These are phyloP conservation scores for Backusella luteola DNA, from an alignment of 192 early-diverging fungal species.

Conservation along the genomic window DNA sequence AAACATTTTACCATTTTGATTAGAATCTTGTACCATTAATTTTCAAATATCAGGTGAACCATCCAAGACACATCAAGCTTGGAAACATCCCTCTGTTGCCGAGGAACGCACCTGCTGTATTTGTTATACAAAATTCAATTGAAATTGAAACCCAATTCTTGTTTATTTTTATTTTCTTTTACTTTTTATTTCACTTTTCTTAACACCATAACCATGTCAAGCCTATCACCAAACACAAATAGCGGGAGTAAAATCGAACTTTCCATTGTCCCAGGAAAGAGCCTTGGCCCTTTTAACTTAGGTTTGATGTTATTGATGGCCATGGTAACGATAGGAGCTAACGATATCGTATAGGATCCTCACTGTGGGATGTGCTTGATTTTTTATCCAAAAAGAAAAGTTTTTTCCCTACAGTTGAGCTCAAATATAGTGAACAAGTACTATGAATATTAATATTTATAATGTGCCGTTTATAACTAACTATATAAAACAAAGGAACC, in stretches of 20 bases:
- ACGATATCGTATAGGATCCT: conserved; percentile 39
- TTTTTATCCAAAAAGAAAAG: conserved; percentile 47
- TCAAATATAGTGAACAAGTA: conserved; percentile 64
- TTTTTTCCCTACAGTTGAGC: conserved; percentile 55
- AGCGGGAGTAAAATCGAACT: conserved; percentile 36
- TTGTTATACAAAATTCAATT: neutral
- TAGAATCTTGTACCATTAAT: too few relatives aligned
- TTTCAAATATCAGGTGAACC: too few relatives aligned
- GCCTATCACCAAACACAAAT: neutral
- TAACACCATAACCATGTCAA: neutral
- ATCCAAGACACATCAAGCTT: too few relatives aligned
- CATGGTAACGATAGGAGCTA: neutral
- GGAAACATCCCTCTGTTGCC: too few relatives aligned
- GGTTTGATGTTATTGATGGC: neutral
- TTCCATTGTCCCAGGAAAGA: conserved; percentile 48
- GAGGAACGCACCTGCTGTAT: too few relatives aligned
- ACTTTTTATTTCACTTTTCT: neutral
- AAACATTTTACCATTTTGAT: too few relatives aligned
- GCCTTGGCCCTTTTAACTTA: conserved; percentile 48
- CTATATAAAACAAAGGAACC: neutral
- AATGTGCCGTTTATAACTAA: neutral
- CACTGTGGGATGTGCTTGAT: conserved; percentile 57
- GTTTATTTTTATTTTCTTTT: neutral
- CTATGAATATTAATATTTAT: neutral
- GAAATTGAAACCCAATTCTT: neutral